A percentile compares a stretch with the other conserved stretches of the same genome.
phyloP scores from a whole-genome alignment of 2,329 filamentous ascomycete species.

The Aspergillus oerlinghausenensis region DNA sequence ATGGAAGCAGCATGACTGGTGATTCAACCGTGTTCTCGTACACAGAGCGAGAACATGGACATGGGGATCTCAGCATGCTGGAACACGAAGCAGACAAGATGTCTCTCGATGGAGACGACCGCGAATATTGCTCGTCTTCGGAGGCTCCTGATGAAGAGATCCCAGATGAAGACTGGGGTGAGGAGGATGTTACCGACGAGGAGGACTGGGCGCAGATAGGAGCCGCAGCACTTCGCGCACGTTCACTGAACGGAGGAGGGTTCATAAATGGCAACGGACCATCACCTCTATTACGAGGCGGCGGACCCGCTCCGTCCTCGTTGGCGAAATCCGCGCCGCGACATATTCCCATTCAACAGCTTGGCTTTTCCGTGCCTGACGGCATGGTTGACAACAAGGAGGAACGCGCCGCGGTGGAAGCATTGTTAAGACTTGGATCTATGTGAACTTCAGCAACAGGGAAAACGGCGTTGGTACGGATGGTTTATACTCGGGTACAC shows the following conservation, averaged over 20 bases:
- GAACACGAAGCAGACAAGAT: conserved; percentile 92
- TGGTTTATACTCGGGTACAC: conserved; percentile 6
- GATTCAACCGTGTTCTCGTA: conserved; percentile 73
- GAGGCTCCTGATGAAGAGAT: conserved; percentile 63
- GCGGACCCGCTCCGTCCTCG: conserved; percentile 34
- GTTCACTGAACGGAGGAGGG: conserved; percentile 47
- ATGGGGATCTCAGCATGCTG: conserved; percentile 60
- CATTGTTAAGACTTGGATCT: conserved; percentile 45
- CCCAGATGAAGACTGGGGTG: conserved; percentile 71
- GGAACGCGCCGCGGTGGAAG: conserved; percentile 47
- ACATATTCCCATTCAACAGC: conserved; percentile 29
- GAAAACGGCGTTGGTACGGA: conserved; percentile 17
- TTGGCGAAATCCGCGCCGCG: conserved; percentile 39
- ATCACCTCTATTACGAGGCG: conserved; percentile 20
- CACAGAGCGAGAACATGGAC: conserved; percentile 58
- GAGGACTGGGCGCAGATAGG: conserved; percentile 93
- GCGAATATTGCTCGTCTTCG: conserved; percentile 66
- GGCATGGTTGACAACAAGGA: conserved; percentile 34
- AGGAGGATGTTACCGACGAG: conserved; percentile 87
- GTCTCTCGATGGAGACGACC: conserved; percentile 71
- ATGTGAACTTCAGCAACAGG: conserved; percentile 35
- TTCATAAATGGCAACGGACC: conserved; percentile 34
- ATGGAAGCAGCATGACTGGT: conserved; percentile 60
- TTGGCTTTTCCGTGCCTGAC: conserved; percentile 29
- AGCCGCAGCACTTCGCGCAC: conserved; percentile 73